Conservation (phyloP, 108 stramenopile species). For the Discostella pseudostelligera region DNA sequence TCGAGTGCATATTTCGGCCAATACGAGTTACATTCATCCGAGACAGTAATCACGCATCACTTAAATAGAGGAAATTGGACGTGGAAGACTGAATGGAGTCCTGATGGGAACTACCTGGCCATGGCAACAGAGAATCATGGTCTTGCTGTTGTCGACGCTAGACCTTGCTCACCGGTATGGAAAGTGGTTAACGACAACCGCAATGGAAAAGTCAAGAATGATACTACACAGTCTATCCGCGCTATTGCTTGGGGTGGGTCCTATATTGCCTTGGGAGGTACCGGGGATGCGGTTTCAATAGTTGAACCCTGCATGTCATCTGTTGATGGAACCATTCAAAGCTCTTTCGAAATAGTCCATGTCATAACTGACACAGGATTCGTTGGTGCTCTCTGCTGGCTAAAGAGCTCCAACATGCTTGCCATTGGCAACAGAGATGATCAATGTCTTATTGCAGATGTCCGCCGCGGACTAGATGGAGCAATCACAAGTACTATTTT, state of each 20-base stretch:
- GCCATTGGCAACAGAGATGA: slow-evolving; percentile 67
- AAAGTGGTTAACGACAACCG: slow-evolving; percentile 58
- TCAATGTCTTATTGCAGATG: slow-evolving; percentile 51
- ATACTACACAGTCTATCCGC: slow-evolving; percentile 65
- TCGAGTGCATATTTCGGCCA: slow-evolving; percentile 19
- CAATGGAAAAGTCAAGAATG: slow-evolving; percentile 31
- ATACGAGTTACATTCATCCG: slow-evolving; percentile 23
- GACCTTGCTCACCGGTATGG: slow-evolving; percentile 51
- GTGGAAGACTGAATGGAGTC: slow-evolving; percentile 71
- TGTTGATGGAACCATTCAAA: slow-evolving; percentile 1
- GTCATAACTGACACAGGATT: slow-evolving; percentile 57
- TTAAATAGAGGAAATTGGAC: slow-evolving; percentile 35
- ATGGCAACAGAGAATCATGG: slow-evolving; percentile 74
- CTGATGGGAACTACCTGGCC: slow-evolving; percentile 65
- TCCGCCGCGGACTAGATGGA: slow-evolving; percentile 34
- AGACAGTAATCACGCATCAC: slow-evolving; percentile 28
- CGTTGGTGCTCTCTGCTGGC: slow-evolving; percentile 66
- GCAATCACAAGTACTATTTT: slow-evolving; percentile 46
- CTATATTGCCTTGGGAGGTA: slow-evolving; percentile 73
- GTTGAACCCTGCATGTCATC: slow-evolving; percentile 43
- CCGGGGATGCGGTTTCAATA: slow-evolving; percentile 69
- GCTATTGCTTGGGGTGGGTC: slow-evolving; percentile 65
- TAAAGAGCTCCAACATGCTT: slow-evolving; percentile 48
- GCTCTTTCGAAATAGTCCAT: slow-evolving; percentile 59
- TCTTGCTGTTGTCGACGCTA: slow-evolving; percentile 61